Conservation (phyloP, 2,329 filamentous ascomycete genomes). For the Rutstroemia sp. region DNA sequence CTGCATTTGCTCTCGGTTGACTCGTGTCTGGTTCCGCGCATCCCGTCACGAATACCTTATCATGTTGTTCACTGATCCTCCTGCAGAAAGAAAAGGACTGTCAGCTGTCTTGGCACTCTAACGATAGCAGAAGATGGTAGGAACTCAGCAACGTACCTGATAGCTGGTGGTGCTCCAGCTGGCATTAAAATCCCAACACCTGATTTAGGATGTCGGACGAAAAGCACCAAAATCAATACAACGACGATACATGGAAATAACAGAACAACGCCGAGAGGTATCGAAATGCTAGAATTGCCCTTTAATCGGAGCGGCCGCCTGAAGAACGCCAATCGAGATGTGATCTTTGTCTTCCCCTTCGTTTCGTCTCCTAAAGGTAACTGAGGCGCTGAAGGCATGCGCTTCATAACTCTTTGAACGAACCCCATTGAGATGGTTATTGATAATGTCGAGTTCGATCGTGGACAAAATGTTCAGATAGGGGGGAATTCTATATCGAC, state of each 20-base stretch:
- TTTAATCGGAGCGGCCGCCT: slow-evolving; percentile 78
- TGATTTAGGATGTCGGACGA: slow-evolving; percentile 80
- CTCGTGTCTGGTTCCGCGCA: slow-evolving; percentile 76
- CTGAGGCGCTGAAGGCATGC: slow-evolving; percentile 38
- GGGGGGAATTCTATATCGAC: slow-evolving; percentile 14
- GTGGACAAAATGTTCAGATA: slow-evolving; percentile 23
- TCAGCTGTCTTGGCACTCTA: slow-evolving; percentile 11
- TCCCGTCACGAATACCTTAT: slow-evolving; percentile 91
- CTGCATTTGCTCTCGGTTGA: slow-evolving; percentile 80
- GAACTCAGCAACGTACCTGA: slow-evolving; percentile 54
- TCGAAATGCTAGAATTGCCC: slow-evolving; percentile 86
- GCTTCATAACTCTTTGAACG: slow-evolving; percentile 45
- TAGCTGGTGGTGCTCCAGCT: slow-evolving; percentile 77
- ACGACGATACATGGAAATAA: slow-evolving; percentile 89
- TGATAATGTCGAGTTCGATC: slow-evolving; percentile 4
- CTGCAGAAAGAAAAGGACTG: slow-evolving; percentile 37
- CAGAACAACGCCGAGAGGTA: slow-evolving; percentile 86
- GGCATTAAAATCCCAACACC: slow-evolving; percentile 80
- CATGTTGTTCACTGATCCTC: slow-evolving; percentile 94
- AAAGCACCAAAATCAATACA: slow-evolving; percentile 81
- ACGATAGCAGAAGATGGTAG: not conserved
- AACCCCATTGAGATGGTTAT: slow-evolving; percentile 37
- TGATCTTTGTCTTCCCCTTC: slow-evolving; percentile 34
- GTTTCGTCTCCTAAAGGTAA: slow-evolving; percentile 38
- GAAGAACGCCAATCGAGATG: slow-evolving; percentile 66